These are phyloP conservation scores for Atkinsonella hypoxylon DNA, from an alignment of 2,329 filamentous ascomycete species.

Conservation along the genomic window DNA sequence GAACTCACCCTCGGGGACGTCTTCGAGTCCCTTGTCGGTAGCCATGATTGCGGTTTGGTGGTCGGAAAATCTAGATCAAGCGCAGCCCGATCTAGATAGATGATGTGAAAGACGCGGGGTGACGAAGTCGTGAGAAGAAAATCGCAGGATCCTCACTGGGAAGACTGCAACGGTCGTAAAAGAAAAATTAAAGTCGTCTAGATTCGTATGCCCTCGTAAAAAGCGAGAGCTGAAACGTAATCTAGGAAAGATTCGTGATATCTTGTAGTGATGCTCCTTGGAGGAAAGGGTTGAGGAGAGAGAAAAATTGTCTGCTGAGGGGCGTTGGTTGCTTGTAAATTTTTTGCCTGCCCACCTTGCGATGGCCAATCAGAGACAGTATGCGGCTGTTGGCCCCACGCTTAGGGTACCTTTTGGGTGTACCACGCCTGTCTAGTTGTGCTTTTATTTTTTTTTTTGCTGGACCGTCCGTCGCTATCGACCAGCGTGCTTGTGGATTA, in stretches of 20 bases:
- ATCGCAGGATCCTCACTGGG: conserved; percentile 23
- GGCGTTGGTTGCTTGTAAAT: conserved; percentile 24
- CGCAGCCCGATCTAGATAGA: conserved; percentile 60
- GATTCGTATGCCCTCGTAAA: conserved; percentile 36
- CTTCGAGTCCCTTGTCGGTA: conserved; percentile 96
- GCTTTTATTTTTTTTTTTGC: conserved; percentile 2
- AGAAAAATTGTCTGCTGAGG: conserved; percentile 29
- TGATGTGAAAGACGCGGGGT: conserved; percentile 28
- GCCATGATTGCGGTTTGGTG: conserved; percentile 82
- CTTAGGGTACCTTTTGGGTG: conserved; percentile 13
- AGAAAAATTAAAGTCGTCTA: conserved; percentile 26
- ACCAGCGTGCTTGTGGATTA: neutral
- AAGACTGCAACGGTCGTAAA: conserved; percentile 22
- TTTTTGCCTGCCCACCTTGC: conserved; percentile 15
- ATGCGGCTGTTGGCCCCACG: conserved; percentile 7
- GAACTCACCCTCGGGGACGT: conserved; percentile 83
- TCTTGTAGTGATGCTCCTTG: conserved; percentile 20
- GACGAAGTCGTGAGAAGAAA: conserved; percentile 21
- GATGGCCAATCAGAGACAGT: conserved; percentile 11
- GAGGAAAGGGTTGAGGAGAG: conserved; percentile 16
- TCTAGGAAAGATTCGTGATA: conserved; percentile 26
- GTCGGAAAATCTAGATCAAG: conserved; percentile 56
- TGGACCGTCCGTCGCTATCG: neutral
- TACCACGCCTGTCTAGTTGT: conserved; percentile 1
- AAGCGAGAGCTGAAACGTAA: conserved; percentile 28